Evolutionary conservation across 768 basidiomycete species (phyloP).

Genomic region (Amanita pallidorosea): DNA sequence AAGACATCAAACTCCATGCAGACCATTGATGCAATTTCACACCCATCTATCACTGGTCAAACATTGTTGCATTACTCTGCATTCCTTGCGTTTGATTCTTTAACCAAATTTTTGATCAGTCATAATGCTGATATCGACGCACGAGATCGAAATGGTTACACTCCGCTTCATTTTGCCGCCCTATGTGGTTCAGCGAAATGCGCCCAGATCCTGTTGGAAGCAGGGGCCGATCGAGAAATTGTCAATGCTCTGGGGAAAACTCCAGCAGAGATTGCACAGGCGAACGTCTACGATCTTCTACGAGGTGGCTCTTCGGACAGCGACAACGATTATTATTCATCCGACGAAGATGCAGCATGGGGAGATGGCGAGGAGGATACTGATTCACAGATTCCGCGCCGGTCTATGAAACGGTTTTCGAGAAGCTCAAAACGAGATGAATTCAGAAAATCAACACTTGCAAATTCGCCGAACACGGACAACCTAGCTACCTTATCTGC

Average conservation of each 20-base stretch:
- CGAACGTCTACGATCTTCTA: conserved; percentile 33
- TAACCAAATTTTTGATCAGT: conserved; percentile 61
- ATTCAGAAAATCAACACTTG: conserved; percentile 15
- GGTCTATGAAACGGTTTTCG: conserved; percentile 20
- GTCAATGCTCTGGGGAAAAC: conserved; percentile 66
- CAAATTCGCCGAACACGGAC: conserved; percentile 11
- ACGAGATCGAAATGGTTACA: conserved; percentile 85
- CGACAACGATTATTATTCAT: conserved; percentile 15
- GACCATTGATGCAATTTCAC: conserved; percentile 51
- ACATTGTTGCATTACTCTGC: conserved; percentile 83
- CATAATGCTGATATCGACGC: conserved; percentile 72
- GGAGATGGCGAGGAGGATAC: conserved; percentile 65
- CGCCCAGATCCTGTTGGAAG: conserved; percentile 55
- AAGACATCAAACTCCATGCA: conserved; percentile 31
- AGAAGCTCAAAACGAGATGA: conserved; percentile 19
- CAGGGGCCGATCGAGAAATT: conserved; percentile 72
- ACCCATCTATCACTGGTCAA: conserved; percentile 63
- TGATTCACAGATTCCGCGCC: conserved; percentile 27
- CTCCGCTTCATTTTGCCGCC: conserved; percentile 80
- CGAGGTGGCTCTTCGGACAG: conserved; percentile 15
- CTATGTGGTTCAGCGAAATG: conserved; percentile 55
- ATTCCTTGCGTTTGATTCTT: conserved; percentile 62
- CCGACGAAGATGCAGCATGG: conserved; percentile 49
- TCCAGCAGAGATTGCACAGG: conserved; percentile 44
- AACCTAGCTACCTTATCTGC: conserved; percentile 20